Conservation (phyloP, 179 eudicot genomes). For the Nepenthes alata region DNA sequence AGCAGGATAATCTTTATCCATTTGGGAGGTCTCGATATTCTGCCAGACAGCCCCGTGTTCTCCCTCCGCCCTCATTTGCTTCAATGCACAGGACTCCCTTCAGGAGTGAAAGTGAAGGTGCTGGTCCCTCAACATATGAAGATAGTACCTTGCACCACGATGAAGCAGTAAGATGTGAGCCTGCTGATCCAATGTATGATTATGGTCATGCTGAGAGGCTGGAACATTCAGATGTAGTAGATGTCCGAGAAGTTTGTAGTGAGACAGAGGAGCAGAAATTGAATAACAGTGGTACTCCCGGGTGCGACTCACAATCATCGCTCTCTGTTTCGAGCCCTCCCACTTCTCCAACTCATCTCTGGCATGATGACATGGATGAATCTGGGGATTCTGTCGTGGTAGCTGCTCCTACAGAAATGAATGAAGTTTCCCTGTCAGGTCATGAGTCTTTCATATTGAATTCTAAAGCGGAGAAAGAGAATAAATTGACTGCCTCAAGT, state of each 20-base stretch:
- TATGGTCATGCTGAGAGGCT: conserved; percentile 25
- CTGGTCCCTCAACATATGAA: conserved; percentile 38
- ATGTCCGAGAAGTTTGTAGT: conserved; percentile 23
- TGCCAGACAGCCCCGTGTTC: conserved; percentile 84
- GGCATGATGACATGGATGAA: conserved; percentile 89
- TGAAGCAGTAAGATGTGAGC: conserved; percentile 30
- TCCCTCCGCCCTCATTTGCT: conserved; percentile 74
- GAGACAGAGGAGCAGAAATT: conserved; percentile 23
- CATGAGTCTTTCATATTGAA: conserved; percentile 25
- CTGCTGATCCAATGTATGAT: conserved; percentile 26
- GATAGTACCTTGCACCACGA: conserved; percentile 20
- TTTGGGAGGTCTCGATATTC: conserved; percentile 75
- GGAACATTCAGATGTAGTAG: conserved; percentile 30
- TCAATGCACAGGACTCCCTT: conserved; percentile 37
- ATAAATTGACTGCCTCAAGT: conserved; percentile 19
- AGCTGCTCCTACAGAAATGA: conserved; percentile 26
- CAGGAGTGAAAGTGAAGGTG: conserved; percentile 39
- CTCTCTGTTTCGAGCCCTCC: conserved; percentile 95
- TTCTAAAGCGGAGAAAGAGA: conserved; percentile 20
- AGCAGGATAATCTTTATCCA: conserved; percentile 52
- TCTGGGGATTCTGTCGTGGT: conserved; percentile 42
- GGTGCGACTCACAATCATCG: conserved; percentile 87
- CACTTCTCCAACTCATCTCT: conserved; percentile 70
- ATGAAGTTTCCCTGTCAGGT: conserved; percentile 21
- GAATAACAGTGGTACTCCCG: conserved; percentile 27